These are phyloP conservation scores for Debaryomycetaceae sp. DNA, from an alignment of 1,139 yeast genomes.

Conservation along the genomic window DNA sequence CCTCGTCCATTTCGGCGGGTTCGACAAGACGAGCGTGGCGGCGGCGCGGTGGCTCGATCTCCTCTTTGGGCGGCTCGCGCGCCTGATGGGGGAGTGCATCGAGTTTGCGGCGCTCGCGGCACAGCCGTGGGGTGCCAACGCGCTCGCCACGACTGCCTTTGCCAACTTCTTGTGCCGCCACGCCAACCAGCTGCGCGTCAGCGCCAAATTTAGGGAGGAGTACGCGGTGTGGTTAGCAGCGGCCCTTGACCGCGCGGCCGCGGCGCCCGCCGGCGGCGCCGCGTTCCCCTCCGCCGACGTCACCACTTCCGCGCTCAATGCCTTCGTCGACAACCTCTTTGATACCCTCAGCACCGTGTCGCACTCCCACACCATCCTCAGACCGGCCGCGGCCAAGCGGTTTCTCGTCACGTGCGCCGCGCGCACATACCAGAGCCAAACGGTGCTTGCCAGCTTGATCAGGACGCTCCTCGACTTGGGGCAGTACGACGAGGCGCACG, in stretches of 20 bases:
- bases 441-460: conserved; percentile 30
- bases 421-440: conserved; percentile 37
- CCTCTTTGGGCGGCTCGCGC: conserved; percentile 24
- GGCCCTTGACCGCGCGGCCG: conserved; percentile 16
- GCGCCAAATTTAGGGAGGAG: conserved; percentile 25
- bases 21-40: conserved; percentile 31
- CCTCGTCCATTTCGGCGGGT: conserved; percentile 20
- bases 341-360: conserved; percentile 26
- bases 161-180: conserved; percentile 28
- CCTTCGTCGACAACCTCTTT: conserved; percentile 32
- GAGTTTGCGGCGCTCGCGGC: conserved; percentile 10
- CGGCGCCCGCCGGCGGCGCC: conserved; percentile 15
- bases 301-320: conserved; percentile 18
- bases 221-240: conserved; percentile 23
- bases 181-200: conserved; percentile 19
- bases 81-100: conserved; percentile 14
- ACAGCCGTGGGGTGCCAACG: too few relatives aligned
- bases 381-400: conserved; percentile 27
- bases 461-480: conserved; percentile 30
- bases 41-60: conserved; percentile 39
- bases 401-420: conserved; percentile 28
- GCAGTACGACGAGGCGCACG: conserved; percentile 43
- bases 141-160: conserved; percentile 22
- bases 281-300: conserved; percentile 34
- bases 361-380: conserved; percentile 18